Evolutionary conservation across 2,329 filamentous ascomycete species (phyloP).

Genomic region (Lasiodiplodia sp.): DNA sequence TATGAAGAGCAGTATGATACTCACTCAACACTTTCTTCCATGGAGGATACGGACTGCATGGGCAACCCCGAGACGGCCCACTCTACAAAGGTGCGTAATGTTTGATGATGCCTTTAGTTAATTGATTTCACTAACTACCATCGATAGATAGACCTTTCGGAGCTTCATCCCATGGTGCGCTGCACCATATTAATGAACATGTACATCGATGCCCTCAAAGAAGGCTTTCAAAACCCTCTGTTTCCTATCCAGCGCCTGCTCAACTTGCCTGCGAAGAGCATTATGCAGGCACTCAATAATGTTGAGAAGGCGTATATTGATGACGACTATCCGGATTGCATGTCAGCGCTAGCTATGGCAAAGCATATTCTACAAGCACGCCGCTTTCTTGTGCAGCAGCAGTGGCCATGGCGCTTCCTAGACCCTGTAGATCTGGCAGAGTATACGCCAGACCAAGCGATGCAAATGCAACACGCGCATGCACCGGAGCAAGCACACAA

Average conservation of each 20-base stretch:
- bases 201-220: neutral
- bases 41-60: neutral
- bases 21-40: neutral
- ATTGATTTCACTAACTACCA: neutral
- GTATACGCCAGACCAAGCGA: no score
- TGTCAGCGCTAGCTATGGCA: neutral
- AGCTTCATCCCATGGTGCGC: neutral
- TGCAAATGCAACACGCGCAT: neutral
- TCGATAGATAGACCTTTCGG: neutral
- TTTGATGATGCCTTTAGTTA: neutral
- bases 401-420: conserved; percentile 8
- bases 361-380: neutral
- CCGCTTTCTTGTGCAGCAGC: conserved; percentile 1
- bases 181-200: conserved; percentile 22
- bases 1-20: neutral
- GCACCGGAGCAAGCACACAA: neutral
- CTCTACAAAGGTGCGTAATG: neutral
- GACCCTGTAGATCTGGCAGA: neutral
- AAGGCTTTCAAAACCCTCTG: neutral
- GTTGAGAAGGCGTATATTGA: neutral
- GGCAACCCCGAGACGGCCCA: neutral
- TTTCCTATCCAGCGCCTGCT: conserved; percentile 18
- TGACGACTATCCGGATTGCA: neutral
- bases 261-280: neutral
- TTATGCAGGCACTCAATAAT: neutral